A percentile compares a stretch with the other conserved stretches of the same genome.
Evolutionary conservation across 2,329 filamentous ascomycete genomes (phyloP).

Genomic region (Pseudogymnoascus pannorum): DNA sequence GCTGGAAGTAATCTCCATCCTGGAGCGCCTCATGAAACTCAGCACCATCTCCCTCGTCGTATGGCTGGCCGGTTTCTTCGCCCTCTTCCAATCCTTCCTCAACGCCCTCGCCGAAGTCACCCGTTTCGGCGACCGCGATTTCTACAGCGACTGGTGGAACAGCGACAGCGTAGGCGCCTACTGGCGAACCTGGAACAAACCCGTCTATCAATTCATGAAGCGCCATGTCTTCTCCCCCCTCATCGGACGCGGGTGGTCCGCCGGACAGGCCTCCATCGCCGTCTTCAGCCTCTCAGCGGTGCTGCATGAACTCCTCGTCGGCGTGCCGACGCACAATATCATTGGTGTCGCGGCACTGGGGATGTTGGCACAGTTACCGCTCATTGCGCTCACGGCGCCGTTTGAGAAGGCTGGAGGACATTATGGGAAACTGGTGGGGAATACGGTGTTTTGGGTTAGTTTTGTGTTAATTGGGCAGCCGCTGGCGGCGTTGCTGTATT

Average conservation of each 20-base stretch:
- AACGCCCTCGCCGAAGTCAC: slow-evolving; percentile 89
- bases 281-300: slow-evolving; percentile 87
- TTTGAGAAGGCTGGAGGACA: slow-evolving; percentile 72
- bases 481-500: slow-evolving; percentile 85
- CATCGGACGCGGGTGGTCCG: slow-evolving; percentile 73
- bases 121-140: slow-evolving; percentile 84
- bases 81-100: slow-evolving; percentile 84
- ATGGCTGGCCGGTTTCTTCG: slow-evolving; percentile 97
- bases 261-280: slow-evolving; percentile 61
- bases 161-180: slow-evolving; percentile 77
- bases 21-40: slow-evolving; percentile 88
- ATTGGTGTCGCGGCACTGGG: slow-evolving; percentile 91
- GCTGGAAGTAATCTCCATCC: slow-evolving; percentile 71
- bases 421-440: slow-evolving; percentile 73
- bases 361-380: slow-evolving; percentile 87
- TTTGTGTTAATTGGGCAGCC: slow-evolving; percentile 96
- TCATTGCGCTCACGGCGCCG: slow-evolving; percentile 73
- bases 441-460: slow-evolving; percentile 92
- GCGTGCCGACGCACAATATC: slow-evolving; percentile 88
- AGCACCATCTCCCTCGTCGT: slow-evolving; percentile 93
- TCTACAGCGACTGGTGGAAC: slow-evolving; percentile 99
- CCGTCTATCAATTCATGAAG: slow-evolving; percentile 94
- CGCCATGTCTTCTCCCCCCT: slow-evolving; percentile 87
- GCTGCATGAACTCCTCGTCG: slow-evolving; percentile 86
- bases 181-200: slow-evolving; percentile 97